Conservation (phyloP, 2,329 filamentous ascomycete genomes). For the Penicillium sp. region DNA sequence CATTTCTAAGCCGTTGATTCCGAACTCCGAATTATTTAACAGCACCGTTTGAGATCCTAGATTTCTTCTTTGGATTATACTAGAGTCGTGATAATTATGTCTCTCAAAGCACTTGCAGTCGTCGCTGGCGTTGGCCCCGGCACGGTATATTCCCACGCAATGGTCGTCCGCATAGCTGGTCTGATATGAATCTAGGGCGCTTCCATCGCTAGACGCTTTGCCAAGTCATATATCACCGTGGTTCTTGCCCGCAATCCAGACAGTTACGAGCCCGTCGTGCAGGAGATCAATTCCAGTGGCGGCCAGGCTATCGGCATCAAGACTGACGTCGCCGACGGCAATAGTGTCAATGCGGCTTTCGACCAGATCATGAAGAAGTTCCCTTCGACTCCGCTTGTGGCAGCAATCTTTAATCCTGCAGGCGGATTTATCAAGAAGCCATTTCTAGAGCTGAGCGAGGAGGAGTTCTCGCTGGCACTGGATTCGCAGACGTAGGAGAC, state of each 20-base stretch:
- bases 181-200: constrained; percentile 49
- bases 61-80: too few species aligned
- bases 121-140: constrained; percentile 46
- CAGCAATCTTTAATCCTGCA: constrained; percentile 57
- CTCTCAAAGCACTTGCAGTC: constrained; percentile 41
- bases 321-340: constrained; percentile 51
- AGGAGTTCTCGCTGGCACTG: constrained; percentile 51
- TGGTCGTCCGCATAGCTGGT: neutral
- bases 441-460: constrained; percentile 55
- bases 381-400: constrained; percentile 42
- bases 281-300: constrained; percentile 55
- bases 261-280: constrained; percentile 51
- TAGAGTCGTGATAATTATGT: constrained; percentile 20
- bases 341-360: constrained; percentile 51
- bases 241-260: constrained; percentile 54
- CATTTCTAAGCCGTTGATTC: neutral
- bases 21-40: neutral
- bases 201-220: constrained; percentile 56
- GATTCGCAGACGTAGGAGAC: constrained; percentile 46
- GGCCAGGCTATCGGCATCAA: constrained; percentile 57
- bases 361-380: constrained; percentile 51
- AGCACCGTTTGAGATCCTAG: too few species aligned
- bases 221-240: constrained; percentile 53
- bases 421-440: constrained; percentile 55
- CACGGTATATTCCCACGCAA: constrained; percentile 28